Conservation (phyloP, 2,329 filamentous ascomycete genomes). For the Penicillium sp. region DNA sequence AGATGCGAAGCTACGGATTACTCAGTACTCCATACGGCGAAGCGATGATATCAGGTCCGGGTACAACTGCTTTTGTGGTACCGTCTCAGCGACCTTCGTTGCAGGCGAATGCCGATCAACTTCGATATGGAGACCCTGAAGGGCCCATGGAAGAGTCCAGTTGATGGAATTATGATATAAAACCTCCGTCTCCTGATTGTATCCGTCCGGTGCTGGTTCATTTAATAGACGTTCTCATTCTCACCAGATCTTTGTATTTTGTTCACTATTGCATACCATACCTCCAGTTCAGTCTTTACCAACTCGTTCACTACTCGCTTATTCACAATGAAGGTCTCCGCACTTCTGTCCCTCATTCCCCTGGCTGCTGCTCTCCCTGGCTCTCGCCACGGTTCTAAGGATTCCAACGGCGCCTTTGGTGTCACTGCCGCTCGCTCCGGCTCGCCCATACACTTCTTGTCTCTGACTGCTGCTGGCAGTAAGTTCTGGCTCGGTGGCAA, state of each 20-base stretch:
- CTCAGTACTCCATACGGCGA: neutral
- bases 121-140: conserved; percentile 8
- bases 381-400: conserved; percentile 18
- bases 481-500: conserved; percentile 58
- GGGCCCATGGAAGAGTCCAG: conserved; percentile 11
- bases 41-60: conserved; percentile 22
- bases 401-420: conserved; percentile 41
- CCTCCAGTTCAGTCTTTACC: conserved; percentile 6
- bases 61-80: conserved; percentile 10
- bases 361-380: conserved; percentile 33
- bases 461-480: conserved; percentile 52
- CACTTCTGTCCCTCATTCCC: conserved; percentile 33
- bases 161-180: conserved; percentile 14
- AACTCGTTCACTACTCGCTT: neutral
- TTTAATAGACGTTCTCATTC: neutral
- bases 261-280: neutral
- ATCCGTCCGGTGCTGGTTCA: neutral
- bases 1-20: conserved; percentile 8
- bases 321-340: conserved; percentile 37
- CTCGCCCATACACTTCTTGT: conserved; percentile 55
- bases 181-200: conserved; percentile 1
- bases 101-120: conserved; percentile 15
- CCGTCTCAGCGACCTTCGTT: conserved; percentile 4
- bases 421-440: conserved; percentile 53
- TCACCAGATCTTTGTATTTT: neutral